Base-by-base conservation (phyloP, 257 asterid genomes). In the Avicennia marina region DNA sequence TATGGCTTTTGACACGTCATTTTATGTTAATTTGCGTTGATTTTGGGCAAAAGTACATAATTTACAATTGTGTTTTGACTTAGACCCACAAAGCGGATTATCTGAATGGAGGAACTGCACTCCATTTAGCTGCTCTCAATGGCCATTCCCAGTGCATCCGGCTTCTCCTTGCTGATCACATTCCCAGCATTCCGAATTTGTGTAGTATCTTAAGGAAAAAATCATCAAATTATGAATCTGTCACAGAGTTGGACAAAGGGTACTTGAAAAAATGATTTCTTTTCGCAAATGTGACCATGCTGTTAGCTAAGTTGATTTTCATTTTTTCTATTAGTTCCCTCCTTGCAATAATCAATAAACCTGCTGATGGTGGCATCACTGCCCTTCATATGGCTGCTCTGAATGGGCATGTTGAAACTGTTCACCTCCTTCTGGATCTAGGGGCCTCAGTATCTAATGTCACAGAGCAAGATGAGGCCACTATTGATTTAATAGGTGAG, bases 331-430 rank as follows among this genome's bases (percentile, higher is more conserved):
- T 27, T 54, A 89, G 96, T 72, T 79, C 76, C 40, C 89, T 89
- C 27, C 48, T 43, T 57, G 80, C 72, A 67, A 79, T 83, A 24
- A 69, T 89, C 76, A 83, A 83, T 46, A 79, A 79, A 70, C 79
- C 94, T 27, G 94, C 94, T 48, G 96, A 85, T 72, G 96, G 96
- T 39, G 94, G 96, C 25, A 76, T 89, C 45, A 85, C 94, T 19
- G 90, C 96, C 67, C 90, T 89, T 67, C 96, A 89, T 71, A 89
- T 85, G 96, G 86, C 96, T 65, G 86, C 95, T 7, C 59, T 89
- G 53, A 89, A 89, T 33, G 95, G 96, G 32, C 95, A 89, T 56
- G 73, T 54, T 53, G 95, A 85, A 67, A 67, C 90, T 1, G 85
- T 89, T 62, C 95, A 77, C 48, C 76, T 89, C 54, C 87, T 89